Conservation (phyloP, 1,284 basidiomycete genomes). For the Inonotus hispidus region DNA sequence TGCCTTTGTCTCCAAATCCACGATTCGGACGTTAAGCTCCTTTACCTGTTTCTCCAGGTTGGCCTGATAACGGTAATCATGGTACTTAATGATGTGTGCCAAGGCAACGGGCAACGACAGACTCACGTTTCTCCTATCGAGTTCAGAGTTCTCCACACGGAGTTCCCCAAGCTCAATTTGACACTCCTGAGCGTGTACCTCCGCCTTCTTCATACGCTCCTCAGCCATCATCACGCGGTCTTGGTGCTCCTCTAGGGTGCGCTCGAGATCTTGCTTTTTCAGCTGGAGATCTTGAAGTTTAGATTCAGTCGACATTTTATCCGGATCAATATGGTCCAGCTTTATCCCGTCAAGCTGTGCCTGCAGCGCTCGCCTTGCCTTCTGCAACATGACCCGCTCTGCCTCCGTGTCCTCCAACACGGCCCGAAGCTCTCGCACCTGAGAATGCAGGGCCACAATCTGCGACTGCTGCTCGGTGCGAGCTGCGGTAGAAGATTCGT, state of each 20-base stretch:
- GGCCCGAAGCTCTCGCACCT: constrained; percentile 76
- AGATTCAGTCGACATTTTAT: constrained; percentile 64
- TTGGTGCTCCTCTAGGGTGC: constrained; percentile 72
- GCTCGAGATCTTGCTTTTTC: constrained; percentile 75
- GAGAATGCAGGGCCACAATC: constrained; percentile 76
- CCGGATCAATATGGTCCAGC: constrained; percentile 66
- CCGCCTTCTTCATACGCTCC: constrained; percentile 77
- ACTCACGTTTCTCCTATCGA: constrained; percentile 73
- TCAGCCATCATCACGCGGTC: constrained; percentile 68
- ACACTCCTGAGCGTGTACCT: constrained; percentile 67
- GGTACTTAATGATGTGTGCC: neutral
- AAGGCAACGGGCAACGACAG: constrained; percentile 2
- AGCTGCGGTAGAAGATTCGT: constrained; percentile 65
- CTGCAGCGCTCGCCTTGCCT: constrained; percentile 76
- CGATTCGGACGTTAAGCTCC: constrained; percentile 72
- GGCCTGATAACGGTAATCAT: constrained; percentile 41
- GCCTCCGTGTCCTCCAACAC: constrained; percentile 82
- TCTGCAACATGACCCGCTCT: constrained; percentile 72
- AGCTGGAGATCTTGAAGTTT: constrained; percentile 71
- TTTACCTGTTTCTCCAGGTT: constrained; percentile 79
- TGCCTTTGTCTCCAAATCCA: constrained; percentile 76
- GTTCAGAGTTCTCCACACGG: constrained; percentile 70
- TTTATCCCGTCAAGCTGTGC: constrained; percentile 77
- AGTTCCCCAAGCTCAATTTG: constrained; percentile 71
- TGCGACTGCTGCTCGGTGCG: constrained; percentile 80